Base-by-base conservation (phyloP, 78 protist genomes). In the Dictyostelium brefeldianum region DNA sequence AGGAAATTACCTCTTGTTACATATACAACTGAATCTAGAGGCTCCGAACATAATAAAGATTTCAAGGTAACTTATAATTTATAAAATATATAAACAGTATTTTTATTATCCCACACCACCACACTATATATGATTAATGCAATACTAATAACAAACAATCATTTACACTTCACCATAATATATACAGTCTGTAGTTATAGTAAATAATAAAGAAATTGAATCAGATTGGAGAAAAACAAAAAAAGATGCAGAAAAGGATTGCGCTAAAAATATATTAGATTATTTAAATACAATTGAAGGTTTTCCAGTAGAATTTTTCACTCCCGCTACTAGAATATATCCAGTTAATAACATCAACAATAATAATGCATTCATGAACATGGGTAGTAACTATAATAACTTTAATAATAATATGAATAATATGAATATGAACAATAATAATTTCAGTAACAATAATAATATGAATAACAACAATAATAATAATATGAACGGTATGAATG, bases 181-280 rank as follows among this genome's bases (percentile, higher is more conserved):
- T 22, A 20, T 67, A 41, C 4, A 73, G 79, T 20, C 79, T 20
- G 18, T 8, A 46, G 79, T 47, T 46, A 7, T 47, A 46, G 79
- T 73, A 3, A 46, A 46, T 36, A 50, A 50, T 43, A 73, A 11
- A 73, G n/a, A 11, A 47, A 73, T 73, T 15, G 59, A 73, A 31
- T 73, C 79, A n/a, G 79, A 46, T 1, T 73, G 79, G 79, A 73
- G 25, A 46, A 73, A 46, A 15, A 73, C 4, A 20, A 73, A 73
- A 73, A 73, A 46, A 47, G 79, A 73, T n/a, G 47, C 79, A 4
- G 79, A 73, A 46, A 46, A 46, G n/a, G 79, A 73, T 46, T 73
- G 79, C 10, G 79, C 79, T 43, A 73, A 17, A 50, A 36, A 46
- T 4, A 46, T 73, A 7, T 73, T 73, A n/a, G 79, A 73, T 8